Evolutionary conservation across 352 stramenopile species (phyloP), one percentile per base, ranked within the genome.

Genomic region (Phytophthora podocarpi): DNA sequence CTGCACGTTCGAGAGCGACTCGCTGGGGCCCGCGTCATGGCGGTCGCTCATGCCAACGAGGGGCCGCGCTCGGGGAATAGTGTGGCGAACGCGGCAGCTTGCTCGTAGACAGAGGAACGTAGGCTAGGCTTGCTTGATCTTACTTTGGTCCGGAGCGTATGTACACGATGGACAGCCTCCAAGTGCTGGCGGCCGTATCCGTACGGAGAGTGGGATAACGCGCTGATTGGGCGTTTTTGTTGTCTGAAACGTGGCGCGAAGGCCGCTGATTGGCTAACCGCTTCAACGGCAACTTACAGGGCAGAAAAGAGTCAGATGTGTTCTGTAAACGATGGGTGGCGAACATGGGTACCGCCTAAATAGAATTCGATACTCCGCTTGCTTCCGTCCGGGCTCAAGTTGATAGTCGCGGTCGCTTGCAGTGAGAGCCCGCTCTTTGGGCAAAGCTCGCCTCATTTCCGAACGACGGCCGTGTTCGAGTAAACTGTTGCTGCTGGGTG

Each of bases 1-100:
- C 45, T 85, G 59, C 16, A 35, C 56, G 18, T 42, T 16, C 4
- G 71, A 66, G 32, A 86, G 57, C 35, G 42, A 24, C 31, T 32
- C 47, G 15, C 9, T 23, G 15, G 54, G 63, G 18, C 37, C 59
- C 48, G 67, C 62, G 42, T 58, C 45, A 46, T 64, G 31, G 52
- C 31, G 32, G 32, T 59, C 57, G 46, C 39, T 57, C 62, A 69
- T 76, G 32, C 62, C 67, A 32, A 45, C 43, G 31, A 59, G 28
- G 20, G 27, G 32, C 26, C 15, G 39, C 30, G 58, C 9, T 53
- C 32, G 30, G 16, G 18, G 23, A 42, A n/a, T 49, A 59, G 34
- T 54, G 46, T 3, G 13, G 23, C 24, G 47, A 26, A 47, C n/a
- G 40, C 35, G 27, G 12, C 34, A 39, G 26, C 32, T 36, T 23